Base-by-base conservation (phyloP, 345 rosid genomes). In the Salix viminalis region DNA sequence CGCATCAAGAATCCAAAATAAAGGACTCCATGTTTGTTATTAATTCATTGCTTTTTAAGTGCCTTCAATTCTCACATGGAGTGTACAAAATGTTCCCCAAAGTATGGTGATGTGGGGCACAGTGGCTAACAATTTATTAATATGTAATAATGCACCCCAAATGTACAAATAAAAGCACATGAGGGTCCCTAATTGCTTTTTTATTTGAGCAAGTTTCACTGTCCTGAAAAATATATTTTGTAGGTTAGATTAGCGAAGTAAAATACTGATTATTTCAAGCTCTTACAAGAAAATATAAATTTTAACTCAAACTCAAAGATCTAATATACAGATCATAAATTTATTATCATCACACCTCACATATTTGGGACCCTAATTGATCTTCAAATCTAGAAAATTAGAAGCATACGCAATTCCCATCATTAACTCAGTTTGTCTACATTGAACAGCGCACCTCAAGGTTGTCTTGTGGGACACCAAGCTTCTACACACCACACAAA, bases 351-450 rank as follows among this genome's bases (percentile, higher is more conserved):
- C 1, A 34, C 1, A 32, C 0, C 36, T 4, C 0, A 0, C 36
- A 0, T 6, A 34, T 34, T 34, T 5, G 36, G 5, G 1, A 34
- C 36, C 0, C 70, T 46, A 62, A 9, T 72, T 67, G 21, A 71
- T 42, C 50, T 19, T 50, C 28, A n/a, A 72, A 78, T 19, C 26
- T 21, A 30, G 42, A 10, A 77, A 67, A 34, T 39, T 21, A 23
- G 30, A 68, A 67, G 71, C 72, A 81, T 71, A 76, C 61, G 80
- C 71, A 4, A 65, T 36, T 66, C 32, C 70, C 41, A 44, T 73
- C 50, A 84, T 86, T 77, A n/a, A 79, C 60, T 52, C 62, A 64
- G 71, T 70, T 78, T 74, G 77, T 77, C 70, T 79, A 70, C 56
- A 76, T 82, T 74, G 75, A 65, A 70, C 65, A 48, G 11, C 65